Evolutionary conservation across 805 yeast genomes (phyloP).

Genomic region (Candida namnaoensis): DNA sequence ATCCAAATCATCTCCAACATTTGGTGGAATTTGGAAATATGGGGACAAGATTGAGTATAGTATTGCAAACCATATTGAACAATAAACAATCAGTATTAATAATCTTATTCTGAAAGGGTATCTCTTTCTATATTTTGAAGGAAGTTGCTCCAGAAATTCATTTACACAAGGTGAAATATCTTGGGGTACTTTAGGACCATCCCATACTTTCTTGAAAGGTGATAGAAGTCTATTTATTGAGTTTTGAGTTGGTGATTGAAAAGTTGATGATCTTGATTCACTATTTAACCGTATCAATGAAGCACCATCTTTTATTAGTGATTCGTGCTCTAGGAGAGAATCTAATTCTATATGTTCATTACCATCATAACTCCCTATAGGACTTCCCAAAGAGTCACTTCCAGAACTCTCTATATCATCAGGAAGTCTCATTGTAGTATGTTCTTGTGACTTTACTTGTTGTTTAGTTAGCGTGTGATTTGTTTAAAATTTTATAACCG

Average conservation of each 20-base stretch:
- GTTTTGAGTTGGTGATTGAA: too few species aligned
- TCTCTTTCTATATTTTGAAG: constrained; percentile 24
- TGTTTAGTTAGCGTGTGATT: too few species aligned
- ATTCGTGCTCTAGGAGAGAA: not conserved
- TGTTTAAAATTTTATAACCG: too few species aligned
- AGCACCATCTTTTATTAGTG: too few species aligned
- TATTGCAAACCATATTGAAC: constrained; percentile 36
- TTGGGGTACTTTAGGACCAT: constrained; percentile 42
- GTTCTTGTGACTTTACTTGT: too few species aligned
- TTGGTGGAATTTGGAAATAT: constrained; percentile 34
- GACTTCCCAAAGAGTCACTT: too few species aligned
- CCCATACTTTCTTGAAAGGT: constrained; percentile 32
- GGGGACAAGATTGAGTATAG: constrained; percentile 32
- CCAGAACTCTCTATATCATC: too few species aligned
- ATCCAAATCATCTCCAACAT: constrained; percentile 16
- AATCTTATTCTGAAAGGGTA: constrained; percentile 21
- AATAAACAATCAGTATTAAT: constrained; percentile 27
- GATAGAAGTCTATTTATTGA: not conserved
- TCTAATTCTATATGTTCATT: not conserved
- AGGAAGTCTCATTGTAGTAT: too few species aligned
- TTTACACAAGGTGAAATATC: constrained; percentile 40
- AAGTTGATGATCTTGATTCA: not conserved
- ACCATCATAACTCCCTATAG: not conserved
- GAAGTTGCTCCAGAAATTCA: constrained; percentile 32
- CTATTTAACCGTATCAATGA: not conserved